These are phyloP conservation scores for Exophiala viscosa DNA, from an alignment of 2,329 filamentous ascomycete species.

Conservation along the genomic window DNA sequence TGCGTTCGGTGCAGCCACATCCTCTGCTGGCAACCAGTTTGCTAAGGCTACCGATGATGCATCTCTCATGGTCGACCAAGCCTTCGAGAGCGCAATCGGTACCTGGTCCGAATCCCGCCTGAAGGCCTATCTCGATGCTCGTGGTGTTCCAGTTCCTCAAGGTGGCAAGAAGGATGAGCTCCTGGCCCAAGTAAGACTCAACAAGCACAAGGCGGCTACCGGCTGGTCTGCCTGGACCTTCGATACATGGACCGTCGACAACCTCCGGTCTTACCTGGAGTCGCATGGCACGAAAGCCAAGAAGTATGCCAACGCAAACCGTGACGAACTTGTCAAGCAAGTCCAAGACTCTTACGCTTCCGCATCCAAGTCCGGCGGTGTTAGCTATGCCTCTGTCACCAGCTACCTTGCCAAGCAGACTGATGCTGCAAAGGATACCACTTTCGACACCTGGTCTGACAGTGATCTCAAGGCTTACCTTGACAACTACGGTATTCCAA, in stretches of 20 bases:
- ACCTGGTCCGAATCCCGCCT: slow-evolving; percentile 73
- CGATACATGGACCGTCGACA: slow-evolving; percentile 70
- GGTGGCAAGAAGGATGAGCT: slow-evolving; percentile 68
- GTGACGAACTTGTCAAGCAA: slow-evolving; percentile 67
- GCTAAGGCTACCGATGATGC: slow-evolving; percentile 71
- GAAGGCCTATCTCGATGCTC: slow-evolving; percentile 73
- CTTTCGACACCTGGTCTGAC: slow-evolving; percentile 69
- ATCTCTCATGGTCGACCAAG: slow-evolving; percentile 59
- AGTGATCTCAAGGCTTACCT: slow-evolving; percentile 73
- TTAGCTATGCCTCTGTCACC: slow-evolving; percentile 61
- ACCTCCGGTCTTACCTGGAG: slow-evolving; percentile 58
- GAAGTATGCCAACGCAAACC: slow-evolving; percentile 61
- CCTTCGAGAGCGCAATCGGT: slow-evolving; percentile 60
- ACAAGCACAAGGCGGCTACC: slow-evolving; percentile 65
- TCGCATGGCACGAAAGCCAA: slow-evolving; percentile 52
- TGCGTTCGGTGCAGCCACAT: slow-evolving; percentile 66
- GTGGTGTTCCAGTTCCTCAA: slow-evolving; percentile 72
- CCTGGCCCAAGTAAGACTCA: slow-evolving; percentile 67
- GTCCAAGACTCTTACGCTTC: slow-evolving; percentile 46
- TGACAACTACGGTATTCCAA: slow-evolving; percentile 69
- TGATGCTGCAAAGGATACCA: slow-evolving; percentile 58
- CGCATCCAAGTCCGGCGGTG: slow-evolving; percentile 46
- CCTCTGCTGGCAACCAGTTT: slow-evolving; percentile 70
- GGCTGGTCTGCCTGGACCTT: slow-evolving; percentile 74
- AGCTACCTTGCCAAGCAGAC: slow-evolving; percentile 66